Conservation (phyloP, 75 land plant genomes). For the Larix kaempferi region DNA sequence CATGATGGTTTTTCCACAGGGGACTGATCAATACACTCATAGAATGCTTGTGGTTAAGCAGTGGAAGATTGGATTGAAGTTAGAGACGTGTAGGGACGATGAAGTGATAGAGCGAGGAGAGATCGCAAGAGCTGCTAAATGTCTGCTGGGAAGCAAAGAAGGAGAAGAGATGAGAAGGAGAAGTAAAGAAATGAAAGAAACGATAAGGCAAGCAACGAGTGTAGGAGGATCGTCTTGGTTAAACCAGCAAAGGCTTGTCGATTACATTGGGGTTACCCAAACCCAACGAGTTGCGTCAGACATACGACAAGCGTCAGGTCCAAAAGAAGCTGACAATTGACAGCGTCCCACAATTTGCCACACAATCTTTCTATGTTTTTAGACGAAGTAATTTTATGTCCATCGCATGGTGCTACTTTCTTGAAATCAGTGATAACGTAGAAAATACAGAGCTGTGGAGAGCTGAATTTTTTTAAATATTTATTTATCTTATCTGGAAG, state of each 20-base stretch:
- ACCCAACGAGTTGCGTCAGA: background rate
- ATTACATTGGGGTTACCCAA: background rate
- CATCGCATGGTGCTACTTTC: too few relatives aligned
- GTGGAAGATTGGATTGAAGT: slow-evolving; percentile 9
- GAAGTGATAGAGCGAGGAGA: background rate
- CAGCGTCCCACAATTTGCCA: too few relatives aligned
- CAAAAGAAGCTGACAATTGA: too few relatives aligned
- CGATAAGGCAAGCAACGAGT: slow-evolving; percentile 25
- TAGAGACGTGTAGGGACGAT: background rate
- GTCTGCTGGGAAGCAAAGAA: slow-evolving; percentile 11
- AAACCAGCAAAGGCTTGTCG: slow-evolving; percentile 20
- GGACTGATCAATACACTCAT: slow-evolving; percentile 11
- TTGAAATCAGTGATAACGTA: too few relatives aligned
- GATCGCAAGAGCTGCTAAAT: background rate
- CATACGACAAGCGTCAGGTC: too few relatives aligned
- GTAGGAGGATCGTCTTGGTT: slow-evolving; percentile 36
- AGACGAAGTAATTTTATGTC: too few relatives aligned
- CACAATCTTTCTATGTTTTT: too few relatives aligned
- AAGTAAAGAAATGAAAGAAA: slow-evolving; percentile 18
- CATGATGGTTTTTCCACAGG: slow-evolving; percentile 17
- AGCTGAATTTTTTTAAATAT: too few relatives aligned
- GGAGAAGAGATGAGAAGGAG: slow-evolving; percentile 26
- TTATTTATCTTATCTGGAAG: too few relatives aligned
- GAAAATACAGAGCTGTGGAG: too few relatives aligned
- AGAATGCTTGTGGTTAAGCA: slow-evolving; percentile 1